Percentiles rank a stretch among this genome's conserved stretches.
Evolutionary conservation across 2,329 filamentous ascomycete genomes (phyloP).

Genomic region (Hymenotorrendiella dingleyae): DNA sequence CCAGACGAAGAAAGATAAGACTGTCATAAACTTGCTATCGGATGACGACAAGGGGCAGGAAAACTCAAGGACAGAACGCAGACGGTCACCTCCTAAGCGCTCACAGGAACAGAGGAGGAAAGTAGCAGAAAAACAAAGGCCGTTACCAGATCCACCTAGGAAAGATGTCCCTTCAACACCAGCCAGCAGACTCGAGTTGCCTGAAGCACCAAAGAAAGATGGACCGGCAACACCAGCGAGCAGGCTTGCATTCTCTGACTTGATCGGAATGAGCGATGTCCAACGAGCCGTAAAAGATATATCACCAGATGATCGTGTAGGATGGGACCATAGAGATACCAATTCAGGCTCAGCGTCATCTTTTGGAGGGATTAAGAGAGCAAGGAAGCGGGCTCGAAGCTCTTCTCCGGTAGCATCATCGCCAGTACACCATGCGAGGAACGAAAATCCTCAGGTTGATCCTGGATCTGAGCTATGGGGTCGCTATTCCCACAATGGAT

Average conservation of each 20-base stretch:
- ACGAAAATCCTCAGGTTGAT: conserved; percentile 54
- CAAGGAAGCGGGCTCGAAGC: conserved; percentile 62
- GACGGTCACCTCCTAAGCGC: neutral
- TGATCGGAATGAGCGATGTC: conserved; percentile 39
- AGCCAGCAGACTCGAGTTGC: too few relatives aligned
- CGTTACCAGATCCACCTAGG: neutral
- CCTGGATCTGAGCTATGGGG: conserved; percentile 74
- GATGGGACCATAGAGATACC: conserved; percentile 50
- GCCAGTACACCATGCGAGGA: conserved; percentile 31
- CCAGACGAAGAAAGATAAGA: conserved; percentile 19
- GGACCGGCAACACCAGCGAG: conserved; percentile 43
- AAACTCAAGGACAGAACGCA: conserved; percentile 3
- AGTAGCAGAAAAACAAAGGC: too few relatives aligned
- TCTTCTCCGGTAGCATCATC: conserved; percentile 70
- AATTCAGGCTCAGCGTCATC: conserved; percentile 38
- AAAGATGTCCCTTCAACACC: conserved; percentile 11
- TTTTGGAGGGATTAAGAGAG: conserved; percentile 40
- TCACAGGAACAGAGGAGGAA: neutral
- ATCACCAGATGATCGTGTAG: conserved; percentile 56
- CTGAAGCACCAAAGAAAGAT: conserved; percentile 24
- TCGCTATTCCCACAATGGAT: conserved; percentile 53
- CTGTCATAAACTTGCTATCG: conserved; percentile 16
- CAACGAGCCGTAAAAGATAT: conserved; percentile 40
- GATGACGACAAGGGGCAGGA: conserved; percentile 16
- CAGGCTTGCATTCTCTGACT: conserved; percentile 51